A percentile compares a stretch with the other conserved stretches of the same genome.
Conservation (phyloP, 345 rosid species). For the Conringia planisiliqua region DNA sequence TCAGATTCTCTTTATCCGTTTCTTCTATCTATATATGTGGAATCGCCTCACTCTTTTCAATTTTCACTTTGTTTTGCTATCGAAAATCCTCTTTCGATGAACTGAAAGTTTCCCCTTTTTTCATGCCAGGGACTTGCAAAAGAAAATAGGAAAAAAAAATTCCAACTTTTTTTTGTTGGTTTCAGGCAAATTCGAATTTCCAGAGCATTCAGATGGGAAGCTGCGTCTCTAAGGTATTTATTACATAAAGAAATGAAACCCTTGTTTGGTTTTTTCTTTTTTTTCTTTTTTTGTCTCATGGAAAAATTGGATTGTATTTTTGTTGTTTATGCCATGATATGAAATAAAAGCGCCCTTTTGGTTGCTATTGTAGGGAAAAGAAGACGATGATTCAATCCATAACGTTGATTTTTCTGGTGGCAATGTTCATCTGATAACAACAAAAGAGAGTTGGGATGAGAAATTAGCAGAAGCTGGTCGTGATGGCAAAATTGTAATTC, state of each 20-base stretch:
- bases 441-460: slow-evolving; percentile 67
- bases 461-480: slow-evolving; percentile 65
- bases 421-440: slow-evolving; percentile 55
- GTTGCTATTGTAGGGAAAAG: slow-evolving; percentile 29
- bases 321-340: neutral
- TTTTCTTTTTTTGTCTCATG: neutral
- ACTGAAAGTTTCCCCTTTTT: neutral
- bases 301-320: neutral
- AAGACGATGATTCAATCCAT: slow-evolving; percentile 38
- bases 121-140: neutral
- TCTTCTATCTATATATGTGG: neutral
- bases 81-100: neutral
- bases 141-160: neutral
- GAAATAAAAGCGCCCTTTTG: neutral
- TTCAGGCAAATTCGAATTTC: slow-evolving; percentile 21
- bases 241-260: neutral
- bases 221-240: slow-evolving; percentile 44
- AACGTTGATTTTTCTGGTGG: slow-evolving; percentile 56
- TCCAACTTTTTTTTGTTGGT: neutral
- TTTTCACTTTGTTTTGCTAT: neutral
- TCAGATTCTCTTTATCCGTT: neutral
- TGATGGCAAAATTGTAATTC: slow-evolving; percentile 64
- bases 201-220: slow-evolving; percentile 42
- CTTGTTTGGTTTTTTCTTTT: neutral
- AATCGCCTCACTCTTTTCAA: neutral